Base-by-base conservation (phyloP, 805 yeast genomes). In the Candida taoyuanica region DNA sequence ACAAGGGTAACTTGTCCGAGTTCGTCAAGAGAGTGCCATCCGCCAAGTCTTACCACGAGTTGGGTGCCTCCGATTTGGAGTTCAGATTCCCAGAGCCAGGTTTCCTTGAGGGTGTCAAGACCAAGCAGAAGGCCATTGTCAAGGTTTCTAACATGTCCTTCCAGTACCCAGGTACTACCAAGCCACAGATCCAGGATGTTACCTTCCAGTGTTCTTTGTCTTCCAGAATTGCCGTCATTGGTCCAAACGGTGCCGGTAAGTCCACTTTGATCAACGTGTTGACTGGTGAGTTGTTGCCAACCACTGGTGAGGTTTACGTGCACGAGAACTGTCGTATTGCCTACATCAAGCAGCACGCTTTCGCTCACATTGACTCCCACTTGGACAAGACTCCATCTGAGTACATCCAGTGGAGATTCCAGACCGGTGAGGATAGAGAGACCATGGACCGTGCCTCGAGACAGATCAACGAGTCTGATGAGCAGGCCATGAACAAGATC, bases 181-280 rank as follows among this genome's bases (percentile, higher is more conserved):
- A 85, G 75, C 98, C 98, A 61, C 98, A 93, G 78, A 76, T 93
- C 59, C 48, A 65, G 44, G 88, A 85, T 73, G 81, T 93, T 58
- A 81, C 82, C 70, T 93, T 93, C 97, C 98, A 93, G 79, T 88
- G 96, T 80, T 93, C 98, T 52, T 78, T 93, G 65, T 91, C 98
- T 49, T 91, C 98, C 33, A 91, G 98, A 84, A 93, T 93, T 85
- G 98, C 98, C 59, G 98, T 93, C 68, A 91, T 93, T 76, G 98
- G 98, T 73, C 98, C 98, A 72, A 93, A 93, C 74, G 98, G 98
- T 86, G 98, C 98, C 67, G 98, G 98, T 84, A 93, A 93, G 74
- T 91, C 98, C 52, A 93, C 98, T 60, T 81, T 93, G 74, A 91
- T 93, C 70, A 93, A 93, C 68, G 97, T 93, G 49, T 83, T 93